Evolutionary conservation across 345 rosid species (phyloP).

Genomic region (Citropsis articulata): DNA sequence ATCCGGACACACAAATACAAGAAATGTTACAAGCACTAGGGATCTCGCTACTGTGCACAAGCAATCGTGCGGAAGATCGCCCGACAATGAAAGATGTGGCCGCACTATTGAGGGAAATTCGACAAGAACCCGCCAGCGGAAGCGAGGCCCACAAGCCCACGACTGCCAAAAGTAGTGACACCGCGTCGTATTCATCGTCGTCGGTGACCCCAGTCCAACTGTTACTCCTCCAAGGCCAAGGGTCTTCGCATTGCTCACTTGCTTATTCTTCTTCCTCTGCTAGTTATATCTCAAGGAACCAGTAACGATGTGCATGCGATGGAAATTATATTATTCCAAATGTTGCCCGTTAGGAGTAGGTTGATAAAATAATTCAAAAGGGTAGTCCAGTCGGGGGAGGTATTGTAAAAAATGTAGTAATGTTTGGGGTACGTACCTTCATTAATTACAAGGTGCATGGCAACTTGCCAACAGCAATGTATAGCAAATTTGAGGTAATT

Average conservation of each 20-base stretch:
- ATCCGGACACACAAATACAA: conserved; percentile 60
- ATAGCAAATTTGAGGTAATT: conserved; percentile 1
- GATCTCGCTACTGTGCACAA: conserved; percentile 73
- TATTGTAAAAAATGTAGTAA: conserved; percentile 4
- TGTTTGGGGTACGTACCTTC: not conserved
- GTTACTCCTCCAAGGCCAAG: conserved; percentile 37
- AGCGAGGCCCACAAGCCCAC: conserved; percentile 42
- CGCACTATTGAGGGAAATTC: conserved; percentile 63
- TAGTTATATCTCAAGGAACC: conserved; percentile 17
- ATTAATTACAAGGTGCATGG: not conserved
- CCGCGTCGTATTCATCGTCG: conserved; percentile 26
- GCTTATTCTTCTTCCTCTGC: conserved; percentile 48
- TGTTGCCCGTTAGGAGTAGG: not conserved
- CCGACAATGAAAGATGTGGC: conserved; percentile 95
- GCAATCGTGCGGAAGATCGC: conserved; percentile 67
- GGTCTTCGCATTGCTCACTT: conserved; percentile 41
- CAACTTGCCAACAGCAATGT: not conserved
- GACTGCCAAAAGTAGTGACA: conserved; percentile 23
- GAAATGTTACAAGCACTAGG: conserved; percentile 90
- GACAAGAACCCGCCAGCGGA: conserved; percentile 35
- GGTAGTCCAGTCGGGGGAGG: not conserved
- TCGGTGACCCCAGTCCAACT: conserved; percentile 50
- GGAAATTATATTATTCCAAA: not conserved
- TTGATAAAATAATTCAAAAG: not conserved
- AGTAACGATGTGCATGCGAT: conserved; percentile 4